Conservation (phyloP, 768 basidiomycete genomes). For the Tricholomella constricta region DNA sequence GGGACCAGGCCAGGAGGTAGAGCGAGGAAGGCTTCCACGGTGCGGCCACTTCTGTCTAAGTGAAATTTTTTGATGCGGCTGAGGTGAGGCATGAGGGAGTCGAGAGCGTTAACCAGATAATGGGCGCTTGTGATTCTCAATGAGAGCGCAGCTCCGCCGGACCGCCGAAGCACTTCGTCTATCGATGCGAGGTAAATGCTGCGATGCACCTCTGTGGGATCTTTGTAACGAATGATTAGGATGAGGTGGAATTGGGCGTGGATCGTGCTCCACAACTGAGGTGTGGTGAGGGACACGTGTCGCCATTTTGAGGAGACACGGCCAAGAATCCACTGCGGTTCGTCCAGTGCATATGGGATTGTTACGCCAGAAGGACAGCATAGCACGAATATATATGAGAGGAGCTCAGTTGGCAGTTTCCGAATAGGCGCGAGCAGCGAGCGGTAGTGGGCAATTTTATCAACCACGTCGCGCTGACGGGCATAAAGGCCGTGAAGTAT, state of each 20-base stretch:
- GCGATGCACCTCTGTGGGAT: too few species aligned
- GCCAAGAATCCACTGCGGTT: conserved; percentile 1
- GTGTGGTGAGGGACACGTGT: not conserved
- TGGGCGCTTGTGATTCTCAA: not conserved
- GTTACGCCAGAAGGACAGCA: not conserved
- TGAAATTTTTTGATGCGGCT: not conserved
- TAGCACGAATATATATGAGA: conserved; percentile 4
- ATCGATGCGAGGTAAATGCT: not conserved
- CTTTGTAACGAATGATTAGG: too few species aligned
- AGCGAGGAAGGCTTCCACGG: not conserved
- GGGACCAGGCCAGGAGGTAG: not conserved
- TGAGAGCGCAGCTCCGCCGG: not conserved
- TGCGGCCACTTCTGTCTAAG: not conserved
- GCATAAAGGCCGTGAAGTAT: not conserved
- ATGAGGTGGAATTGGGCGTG: not conserved
- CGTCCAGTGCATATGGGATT: not conserved
- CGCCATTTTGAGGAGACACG: conserved; percentile 10
- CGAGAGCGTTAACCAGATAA: not conserved
- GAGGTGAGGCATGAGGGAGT: conserved; percentile 4
- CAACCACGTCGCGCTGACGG: not conserved
- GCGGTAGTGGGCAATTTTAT: conserved; percentile 2
- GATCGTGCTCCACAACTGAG: conserved; percentile 8
- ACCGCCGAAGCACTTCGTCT: not conserved
- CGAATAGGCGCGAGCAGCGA: conserved; percentile 4
- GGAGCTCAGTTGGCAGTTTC: conserved; percentile 8